Evolutionary conservation across 306 rosid species (phyloP).

Genomic region (Pyrus communis): DNA sequence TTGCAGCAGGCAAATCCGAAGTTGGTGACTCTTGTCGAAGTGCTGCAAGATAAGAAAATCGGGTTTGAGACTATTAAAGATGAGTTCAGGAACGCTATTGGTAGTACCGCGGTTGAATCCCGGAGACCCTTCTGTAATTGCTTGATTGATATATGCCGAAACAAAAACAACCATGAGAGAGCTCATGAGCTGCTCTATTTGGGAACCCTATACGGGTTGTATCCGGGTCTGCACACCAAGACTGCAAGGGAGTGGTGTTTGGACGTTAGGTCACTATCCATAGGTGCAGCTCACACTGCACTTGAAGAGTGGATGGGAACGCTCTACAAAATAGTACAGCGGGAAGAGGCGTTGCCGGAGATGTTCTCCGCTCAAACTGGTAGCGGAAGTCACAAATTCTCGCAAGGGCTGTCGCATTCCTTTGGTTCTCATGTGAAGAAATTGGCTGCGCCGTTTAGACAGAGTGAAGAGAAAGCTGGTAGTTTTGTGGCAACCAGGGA

Average conservation of each 20-base stretch:
- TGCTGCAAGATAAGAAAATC: conserved; percentile 41
- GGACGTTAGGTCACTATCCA: conserved; percentile 75
- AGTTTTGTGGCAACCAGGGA: conserved; percentile 65
- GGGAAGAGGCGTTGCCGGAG: conserved; percentile 54
- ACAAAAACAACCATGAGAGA: conserved; percentile 52
- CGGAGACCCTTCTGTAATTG: conserved; percentile 93
- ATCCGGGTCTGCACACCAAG: conserved; percentile 82
- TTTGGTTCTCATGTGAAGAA: conserved; percentile 70
- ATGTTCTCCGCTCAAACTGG: conserved; percentile 75
- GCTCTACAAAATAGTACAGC: conserved; percentile 52
- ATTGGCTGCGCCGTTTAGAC: conserved; percentile 69
- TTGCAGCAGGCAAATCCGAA: conserved; percentile 67
- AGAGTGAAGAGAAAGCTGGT: conserved; percentile 63
- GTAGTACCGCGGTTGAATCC: conserved; percentile 49
- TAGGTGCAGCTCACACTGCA: conserved; percentile 88
- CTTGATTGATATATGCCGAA: conserved; percentile 81
- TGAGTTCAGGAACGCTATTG: conserved; percentile 52
- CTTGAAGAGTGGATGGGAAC: conserved; percentile 95
- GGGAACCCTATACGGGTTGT: conserved; percentile 77
- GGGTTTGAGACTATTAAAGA: conserved; percentile 58
- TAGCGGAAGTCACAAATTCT: conserved; percentile 67
- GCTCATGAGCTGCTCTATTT: conserved; percentile 87
- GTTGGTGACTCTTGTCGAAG: conserved; percentile 42
- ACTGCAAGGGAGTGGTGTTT: conserved; percentile 61
- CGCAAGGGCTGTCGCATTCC: conserved; percentile 69